Conservation (phyloP, 2,329 filamentous ascomycete species). For the Zalaria obscura region DNA sequence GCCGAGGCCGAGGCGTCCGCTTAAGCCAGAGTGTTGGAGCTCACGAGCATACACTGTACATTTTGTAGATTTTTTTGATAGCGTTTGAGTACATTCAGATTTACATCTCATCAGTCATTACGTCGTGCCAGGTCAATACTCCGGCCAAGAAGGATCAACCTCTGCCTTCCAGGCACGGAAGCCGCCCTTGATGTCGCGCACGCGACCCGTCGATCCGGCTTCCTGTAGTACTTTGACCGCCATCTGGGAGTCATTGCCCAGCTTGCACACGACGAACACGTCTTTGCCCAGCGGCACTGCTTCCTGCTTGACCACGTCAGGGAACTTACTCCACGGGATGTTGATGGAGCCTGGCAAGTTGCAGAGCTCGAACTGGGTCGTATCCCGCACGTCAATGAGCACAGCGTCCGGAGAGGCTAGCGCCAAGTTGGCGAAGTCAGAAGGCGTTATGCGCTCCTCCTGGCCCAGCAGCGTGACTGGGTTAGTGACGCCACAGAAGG, state of each 20-base stretch:
- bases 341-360: slow-evolving; percentile 64
- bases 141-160: slow-evolving; percentile 46
- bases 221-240: slow-evolving; percentile 52
- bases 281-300: slow-evolving; percentile 18
- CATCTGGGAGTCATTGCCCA: slow-evolving; percentile 68
- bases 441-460: slow-evolving; percentile 53
- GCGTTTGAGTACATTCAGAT: too few species aligned
- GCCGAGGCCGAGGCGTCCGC: slow-evolving; percentile 35
- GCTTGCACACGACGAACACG: slow-evolving; percentile 59
- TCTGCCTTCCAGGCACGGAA: slow-evolving; percentile 57
- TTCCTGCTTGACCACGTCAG: slow-evolving; percentile 20
- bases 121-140: slow-evolving; percentile 29
- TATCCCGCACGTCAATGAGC: slow-evolving; percentile 72
- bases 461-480: slow-evolving; percentile 43
- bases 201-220: slow-evolving; percentile 41
- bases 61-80: too few species aligned
- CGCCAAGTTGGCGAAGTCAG: slow-evolving; percentile 37
- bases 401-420: slow-evolving; percentile 30
- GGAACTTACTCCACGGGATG: slow-evolving; percentile 48
- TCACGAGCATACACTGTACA: too few species aligned
- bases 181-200: slow-evolving; percentile 60
- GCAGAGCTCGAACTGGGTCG: slow-evolving; percentile 72
- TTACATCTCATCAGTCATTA: too few species aligned
- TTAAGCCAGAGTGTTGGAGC: slow-evolving; percentile 4
- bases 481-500: slow-evolving; percentile 60